Percentiles rank a stretch among this genome's conserved stretches.
Evolutionary conservation across 2,329 filamentous ascomycete species (phyloP).

Genomic region (Taxawa tesnikishii): DNA sequence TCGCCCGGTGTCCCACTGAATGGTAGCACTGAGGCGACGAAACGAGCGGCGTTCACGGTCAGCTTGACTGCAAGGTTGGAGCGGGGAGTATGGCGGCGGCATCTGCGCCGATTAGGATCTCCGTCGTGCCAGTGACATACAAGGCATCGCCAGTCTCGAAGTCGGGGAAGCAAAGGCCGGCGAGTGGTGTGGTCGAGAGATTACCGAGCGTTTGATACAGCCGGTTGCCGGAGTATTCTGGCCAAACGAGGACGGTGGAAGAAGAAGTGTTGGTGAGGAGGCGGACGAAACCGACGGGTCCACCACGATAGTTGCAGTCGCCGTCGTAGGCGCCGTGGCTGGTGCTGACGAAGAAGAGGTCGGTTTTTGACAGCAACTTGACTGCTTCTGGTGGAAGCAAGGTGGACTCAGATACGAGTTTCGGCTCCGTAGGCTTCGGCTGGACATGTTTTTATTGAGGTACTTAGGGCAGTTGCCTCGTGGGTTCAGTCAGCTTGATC

Average conservation of each 20-base stretch:
- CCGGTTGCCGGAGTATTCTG: conserved; percentile 75
- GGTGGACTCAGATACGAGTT: conserved; percentile 33
- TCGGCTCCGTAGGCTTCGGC: conserved; percentile 41
- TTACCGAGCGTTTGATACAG: conserved; percentile 79
- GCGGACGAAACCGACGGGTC: conserved; percentile 60
- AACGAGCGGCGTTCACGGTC: conserved; percentile 46
- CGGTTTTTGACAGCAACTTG: background rate
- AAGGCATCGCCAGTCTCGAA: conserved; percentile 61
- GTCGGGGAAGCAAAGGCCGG: conserved; percentile 62
- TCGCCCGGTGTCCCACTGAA: conserved; percentile 52
- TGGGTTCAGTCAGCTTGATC: conserved; percentile 8
- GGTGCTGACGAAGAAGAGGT: background rate
- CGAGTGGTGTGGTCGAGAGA: conserved; percentile 50
- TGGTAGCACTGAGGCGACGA: conserved; percentile 52
- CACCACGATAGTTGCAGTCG: conserved; percentile 77
- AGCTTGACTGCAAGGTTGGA: conserved; percentile 64
- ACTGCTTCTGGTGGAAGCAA: conserved; percentile 43
- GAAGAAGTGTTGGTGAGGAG: conserved; percentile 43
- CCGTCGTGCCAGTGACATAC: conserved; percentile 58
- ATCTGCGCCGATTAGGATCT: conserved; percentile 52
- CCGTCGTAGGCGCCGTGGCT: conserved; percentile 40
- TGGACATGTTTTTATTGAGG: conserved; percentile 58
- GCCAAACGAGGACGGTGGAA: conserved; percentile 51
- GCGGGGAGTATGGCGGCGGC: conserved; percentile 53
- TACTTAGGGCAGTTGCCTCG: conserved; percentile 78